Base-by-base conservation (phyloP, 108 stramenopile genomes). In the Nannochloropsis oceanica region DNA sequence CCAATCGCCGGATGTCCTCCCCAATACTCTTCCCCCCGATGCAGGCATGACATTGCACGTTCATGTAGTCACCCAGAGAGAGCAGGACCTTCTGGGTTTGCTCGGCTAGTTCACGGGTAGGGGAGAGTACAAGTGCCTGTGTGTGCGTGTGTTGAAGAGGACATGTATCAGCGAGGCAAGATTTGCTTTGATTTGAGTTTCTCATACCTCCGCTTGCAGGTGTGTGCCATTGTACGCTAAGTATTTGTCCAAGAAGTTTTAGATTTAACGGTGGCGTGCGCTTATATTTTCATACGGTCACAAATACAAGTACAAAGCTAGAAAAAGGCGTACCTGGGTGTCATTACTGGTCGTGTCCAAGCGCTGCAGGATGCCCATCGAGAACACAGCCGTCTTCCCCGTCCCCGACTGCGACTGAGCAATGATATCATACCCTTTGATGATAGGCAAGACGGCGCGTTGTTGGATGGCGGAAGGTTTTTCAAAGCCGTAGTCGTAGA, bases 361-460 rank as follows among this genome's bases (percentile, higher is more conserved):
- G 27, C 94, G 59, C 90, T 98, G 97, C 43, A 99, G 90, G 12
- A 94, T 86, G n/a, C 95, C 91, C 87, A 98, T 98, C 81, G 93
- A 94, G 90, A 99, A 99, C 44, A 98, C 97, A 11, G 96, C 97
- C 18, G 96, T 97, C 88, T 98, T 96, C 13, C 95, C 94, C 10
- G 99, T 99, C 86, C 99, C 99, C 80, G 97, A 97, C 91, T 99
- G 98, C 81, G 95, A 95, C 93, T 99, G 99, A 34, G 99, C 99
- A 87, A 99, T 99, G 90, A 99, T 92, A 92, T 99, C 98, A 43
- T 94, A 86, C 79, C 97, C 98, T 86, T 94, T 85, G 80, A 98
- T 95, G 85, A 97, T 95, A 27, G 99, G 99, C 90, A 92, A 91
- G 91, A 99, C 95, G n/a, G 99, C 99, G 84, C 99, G 92, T 86